Conservation (phyloP, 2,329 filamentous ascomycete species). For the Leptographium wingfieldii region DNA sequence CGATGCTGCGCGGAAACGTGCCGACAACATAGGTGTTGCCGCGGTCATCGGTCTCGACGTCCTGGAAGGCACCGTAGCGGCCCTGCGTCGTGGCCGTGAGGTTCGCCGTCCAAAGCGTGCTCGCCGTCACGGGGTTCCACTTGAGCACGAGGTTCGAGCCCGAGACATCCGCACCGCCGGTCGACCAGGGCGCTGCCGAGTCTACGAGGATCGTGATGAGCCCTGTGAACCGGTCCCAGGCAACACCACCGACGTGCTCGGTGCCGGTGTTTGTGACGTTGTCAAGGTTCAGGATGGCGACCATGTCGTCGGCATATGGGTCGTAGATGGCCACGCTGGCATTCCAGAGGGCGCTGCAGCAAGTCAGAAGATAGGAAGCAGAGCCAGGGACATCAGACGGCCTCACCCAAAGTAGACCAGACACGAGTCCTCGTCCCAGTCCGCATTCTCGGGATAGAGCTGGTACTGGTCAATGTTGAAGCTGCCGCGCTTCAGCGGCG, state of each 20-base stretch:
- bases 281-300: constrained; percentile 16
- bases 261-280: constrained; percentile 3
- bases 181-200: constrained; percentile 22
- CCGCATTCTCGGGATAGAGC: constrained; percentile 24
- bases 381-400: not conserved
- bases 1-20: no score
- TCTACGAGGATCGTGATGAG: constrained; percentile 21
- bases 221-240: no score
- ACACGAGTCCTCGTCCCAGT: constrained; percentile 21
- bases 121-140: constrained; percentile 17
- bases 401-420: constrained; percentile 20
- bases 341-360: constrained; percentile 13
- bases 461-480: constrained; percentile 17
- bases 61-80: constrained; percentile 25
- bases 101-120: constrained; percentile 20
- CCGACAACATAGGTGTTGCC: no score
- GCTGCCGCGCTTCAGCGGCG: constrained; percentile 12
- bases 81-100: constrained; percentile 18
- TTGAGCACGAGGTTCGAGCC: constrained; percentile 26
- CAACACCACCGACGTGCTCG: no score
- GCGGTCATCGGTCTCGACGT: constrained; percentile 15
- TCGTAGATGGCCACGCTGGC: constrained; percentile 21
- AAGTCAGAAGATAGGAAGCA: not conserved
- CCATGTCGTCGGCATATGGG: constrained; percentile 18
- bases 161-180: constrained; percentile 20